Percentiles rank a stretch among this genome's conserved stretches.
Evolutionary conservation across 2,329 filamentous ascomycete species (phyloP).

Genomic region (Trichoderma hamatum): DNA sequence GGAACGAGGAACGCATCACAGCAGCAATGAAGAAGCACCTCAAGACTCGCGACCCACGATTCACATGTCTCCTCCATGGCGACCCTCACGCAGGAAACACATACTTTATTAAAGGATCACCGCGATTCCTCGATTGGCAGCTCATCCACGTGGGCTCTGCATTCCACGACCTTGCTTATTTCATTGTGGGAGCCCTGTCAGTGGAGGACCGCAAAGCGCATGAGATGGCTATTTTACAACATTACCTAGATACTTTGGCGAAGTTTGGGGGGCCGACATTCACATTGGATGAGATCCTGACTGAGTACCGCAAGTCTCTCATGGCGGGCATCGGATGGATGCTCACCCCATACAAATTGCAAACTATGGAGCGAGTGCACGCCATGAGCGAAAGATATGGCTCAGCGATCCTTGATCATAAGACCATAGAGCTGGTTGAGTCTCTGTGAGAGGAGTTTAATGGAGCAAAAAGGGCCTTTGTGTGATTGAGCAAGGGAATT

Average conservation of each 20-base stretch:
- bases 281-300: not conserved
- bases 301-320: constrained; percentile 12
- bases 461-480: not conserved
- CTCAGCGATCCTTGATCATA: constrained; percentile 7
- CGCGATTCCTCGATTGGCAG: constrained; percentile 14
- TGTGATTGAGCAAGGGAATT: not conserved
- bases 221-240: constrained; percentile 6
- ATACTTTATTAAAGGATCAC: not conserved
- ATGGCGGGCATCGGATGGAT: constrained; percentile 10
- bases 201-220: constrained; percentile 5
- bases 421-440: constrained; percentile 7
- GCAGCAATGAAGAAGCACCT: constrained; percentile 17
- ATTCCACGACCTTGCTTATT: constrained; percentile 8
- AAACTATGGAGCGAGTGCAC: constrained; percentile 6
- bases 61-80: constrained; percentile 7
- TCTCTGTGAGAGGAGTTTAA: not conserved
- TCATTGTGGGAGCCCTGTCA: not conserved
- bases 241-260: not conserved
- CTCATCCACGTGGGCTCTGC: constrained; percentile 11
- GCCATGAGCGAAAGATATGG: constrained; percentile 14
- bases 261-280: constrained; percentile 7
- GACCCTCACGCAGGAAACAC: constrained; percentile 9
- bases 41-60: not conserved
- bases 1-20: constrained; percentile 15
- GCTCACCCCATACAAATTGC: constrained; percentile 11